A percentile compares a stretch with the other conserved stretches of the same genome.
Evolutionary conservation across 1,284 basidiomycete species (phyloP).

Genomic region (Cryptococcus neoformans): DNA sequence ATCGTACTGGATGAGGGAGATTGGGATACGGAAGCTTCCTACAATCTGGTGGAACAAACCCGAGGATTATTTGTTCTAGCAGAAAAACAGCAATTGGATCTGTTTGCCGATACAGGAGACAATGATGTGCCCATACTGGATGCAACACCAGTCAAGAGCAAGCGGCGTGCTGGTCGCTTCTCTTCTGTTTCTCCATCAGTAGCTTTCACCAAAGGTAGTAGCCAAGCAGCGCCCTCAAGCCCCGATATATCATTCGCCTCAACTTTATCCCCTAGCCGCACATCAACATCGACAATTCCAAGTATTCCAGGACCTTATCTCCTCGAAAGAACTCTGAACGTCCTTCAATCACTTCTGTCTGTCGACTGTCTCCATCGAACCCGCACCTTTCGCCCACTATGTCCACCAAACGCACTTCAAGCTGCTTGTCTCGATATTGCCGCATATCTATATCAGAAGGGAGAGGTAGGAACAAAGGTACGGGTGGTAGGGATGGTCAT

Average conservation of each 20-base stretch:
- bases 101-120: constrained; percentile 20
- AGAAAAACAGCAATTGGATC: constrained; percentile 29
- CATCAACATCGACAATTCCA: background rate
- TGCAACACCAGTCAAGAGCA: constrained; percentile 14
- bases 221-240: background rate
- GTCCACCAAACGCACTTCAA: constrained; percentile 41
- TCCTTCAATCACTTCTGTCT: constrained; percentile 21
- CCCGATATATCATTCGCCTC: background rate
- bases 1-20: constrained; percentile 22
- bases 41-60: constrained; percentile 40
- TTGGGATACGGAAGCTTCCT: constrained; percentile 31
- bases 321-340: constrained; percentile 17
- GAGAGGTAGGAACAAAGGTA: constrained; percentile 46
- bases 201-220: background rate
- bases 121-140: constrained; percentile 7
- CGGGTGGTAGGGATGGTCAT: constrained; percentile 36
- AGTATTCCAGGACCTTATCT: constrained; percentile 13
- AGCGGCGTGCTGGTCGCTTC: constrained; percentile 24
- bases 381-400: constrained; percentile 23
- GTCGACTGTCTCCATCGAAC: constrained; percentile 34
- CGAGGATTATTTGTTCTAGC: constrained; percentile 34
- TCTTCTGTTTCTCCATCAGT: constrained; percentile 21
- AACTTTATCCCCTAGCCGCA: constrained; percentile 17
- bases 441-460: constrained; percentile 46
- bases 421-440: constrained; percentile 46